Conservation (phyloP, 371 early-diverging fungal species). For the Mucor circinelloides region DNA sequence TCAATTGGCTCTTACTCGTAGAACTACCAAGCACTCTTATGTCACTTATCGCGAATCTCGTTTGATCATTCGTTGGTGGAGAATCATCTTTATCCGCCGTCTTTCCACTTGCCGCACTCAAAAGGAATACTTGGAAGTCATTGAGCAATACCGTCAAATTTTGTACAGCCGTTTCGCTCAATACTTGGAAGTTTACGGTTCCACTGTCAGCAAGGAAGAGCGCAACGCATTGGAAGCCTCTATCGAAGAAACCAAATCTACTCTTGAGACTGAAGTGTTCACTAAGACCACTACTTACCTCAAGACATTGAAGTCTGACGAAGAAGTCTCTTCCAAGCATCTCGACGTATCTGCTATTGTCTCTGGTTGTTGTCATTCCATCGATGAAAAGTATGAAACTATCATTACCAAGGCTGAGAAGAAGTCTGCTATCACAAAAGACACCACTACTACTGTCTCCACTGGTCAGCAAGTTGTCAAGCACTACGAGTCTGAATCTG, state of each 20-base stretch:
- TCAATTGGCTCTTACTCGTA: constrained; percentile 7
- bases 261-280: constrained; percentile 18
- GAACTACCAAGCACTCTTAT: constrained; percentile 8
- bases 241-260: constrained; percentile 16
- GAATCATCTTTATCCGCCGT: constrained; percentile 26
- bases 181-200: constrained; percentile 19
- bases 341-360: constrained; percentile 8
- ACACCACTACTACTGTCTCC: neutral
- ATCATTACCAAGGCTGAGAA: constrained; percentile 8
- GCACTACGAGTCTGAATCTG: constrained; percentile 10
- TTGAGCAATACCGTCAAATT: constrained; percentile 28
- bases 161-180: constrained; percentile 21
- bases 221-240: constrained; percentile 6
- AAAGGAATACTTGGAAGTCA: constrained; percentile 28
- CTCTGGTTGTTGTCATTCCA: neutral
- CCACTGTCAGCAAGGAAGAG: constrained; percentile 9
- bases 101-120: constrained; percentile 22
- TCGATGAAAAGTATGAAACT: constrained; percentile 19
- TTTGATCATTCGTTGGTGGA: constrained; percentile 31
- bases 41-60: constrained; percentile 15
- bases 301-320: constrained; percentile 16
- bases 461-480: neutral
- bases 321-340: constrained; percentile 6
- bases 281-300: constrained; percentile 11
- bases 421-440: neutral